Percentiles rank a stretch among this genome's conserved stretches.
These are phyloP conservation scores for Fonsecaea monophora DNA, from an alignment of 2,329 filamentous ascomycete species.

Conservation along the genomic window DNA sequence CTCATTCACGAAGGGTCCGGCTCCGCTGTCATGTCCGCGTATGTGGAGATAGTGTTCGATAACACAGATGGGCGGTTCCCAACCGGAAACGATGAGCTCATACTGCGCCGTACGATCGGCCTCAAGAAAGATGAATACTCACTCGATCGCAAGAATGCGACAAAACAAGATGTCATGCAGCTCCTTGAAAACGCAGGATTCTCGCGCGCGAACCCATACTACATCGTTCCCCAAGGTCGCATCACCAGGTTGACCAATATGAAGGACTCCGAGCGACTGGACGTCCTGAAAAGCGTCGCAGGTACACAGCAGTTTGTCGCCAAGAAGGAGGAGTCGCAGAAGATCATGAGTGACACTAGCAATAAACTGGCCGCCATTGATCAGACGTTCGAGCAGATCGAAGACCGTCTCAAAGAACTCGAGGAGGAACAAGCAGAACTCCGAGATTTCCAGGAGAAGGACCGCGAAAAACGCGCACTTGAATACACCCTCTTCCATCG, in stretches of 20 bases:
- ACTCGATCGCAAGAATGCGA: slow-evolving; percentile 93
- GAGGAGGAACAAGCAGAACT: slow-evolving; percentile 98
- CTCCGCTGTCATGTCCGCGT: slow-evolving; percentile 98
- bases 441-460: slow-evolving; percentile 91
- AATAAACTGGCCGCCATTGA: slow-evolving; percentile 96
- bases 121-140: slow-evolving; percentile 99
- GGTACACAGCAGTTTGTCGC: slow-evolving; percentile 97
- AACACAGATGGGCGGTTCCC: slow-evolving; percentile 96
- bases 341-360: slow-evolving; percentile 96
- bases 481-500: slow-evolving; percentile 94
- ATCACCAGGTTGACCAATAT: slow-evolving; percentile 97
- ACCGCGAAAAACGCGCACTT: slow-evolving; percentile 86
- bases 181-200: slow-evolving; percentile 95
- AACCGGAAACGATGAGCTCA: slow-evolving; percentile 87
- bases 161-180: slow-evolving; percentile 92
- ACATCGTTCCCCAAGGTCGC: slow-evolving; percentile 96
- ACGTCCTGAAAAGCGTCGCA: slow-evolving; percentile 94
- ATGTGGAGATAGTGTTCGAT: slow-evolving; percentile 98
- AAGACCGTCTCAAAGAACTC: slow-evolving; percentile 83
- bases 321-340: slow-evolving; percentile 85
- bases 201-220: slow-evolving; percentile 96
- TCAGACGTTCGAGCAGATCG: slow-evolving; percentile 87
- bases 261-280: slow-evolving; percentile 92
- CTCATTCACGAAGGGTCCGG: slow-evolving; percentile 98
- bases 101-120: slow-evolving; percentile 91